Conservation (phyloP, 495 filamentous ascomycete genomes). For the Talaromyces thailandensis region DNA sequence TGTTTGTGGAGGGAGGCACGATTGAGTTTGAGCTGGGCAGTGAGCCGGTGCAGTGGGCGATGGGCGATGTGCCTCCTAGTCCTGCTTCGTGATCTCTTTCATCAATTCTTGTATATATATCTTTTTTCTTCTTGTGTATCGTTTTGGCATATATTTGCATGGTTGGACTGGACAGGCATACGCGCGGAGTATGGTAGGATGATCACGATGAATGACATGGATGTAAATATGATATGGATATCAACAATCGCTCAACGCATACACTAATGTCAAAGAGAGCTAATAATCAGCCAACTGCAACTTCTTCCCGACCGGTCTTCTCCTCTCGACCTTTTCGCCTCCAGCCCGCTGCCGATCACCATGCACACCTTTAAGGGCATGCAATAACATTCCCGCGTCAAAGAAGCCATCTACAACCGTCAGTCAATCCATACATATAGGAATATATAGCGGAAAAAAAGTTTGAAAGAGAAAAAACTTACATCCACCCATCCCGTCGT, state of each 20-base stretch:
- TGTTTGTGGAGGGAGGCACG: conserved; percentile 43
- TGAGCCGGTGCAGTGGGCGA: conserved; percentile 36
- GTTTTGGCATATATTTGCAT: background rate
- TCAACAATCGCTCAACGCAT: background rate
- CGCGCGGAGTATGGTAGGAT: background rate
- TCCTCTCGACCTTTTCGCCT: conserved; percentile 32
- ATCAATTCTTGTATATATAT: background rate
- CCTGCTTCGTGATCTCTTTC: conserved; percentile 26
- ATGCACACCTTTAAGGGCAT: conserved; percentile 64
- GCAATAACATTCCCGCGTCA: conserved; percentile 86
- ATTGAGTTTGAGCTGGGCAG: conserved; percentile 45
- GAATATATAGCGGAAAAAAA: too few relatives aligned
- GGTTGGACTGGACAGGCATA: background rate
- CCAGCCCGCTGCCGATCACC: conserved; percentile 37
- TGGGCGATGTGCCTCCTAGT: conserved; percentile 42
- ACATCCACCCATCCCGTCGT: conserved; percentile 90
- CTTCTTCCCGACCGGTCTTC: conserved; percentile 71
- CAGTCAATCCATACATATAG: conserved; percentile 11
- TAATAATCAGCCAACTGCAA: conserved; percentile 68
- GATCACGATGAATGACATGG: background rate
- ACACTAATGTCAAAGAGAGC: background rate
- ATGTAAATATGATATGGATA: background rate
- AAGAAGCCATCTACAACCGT: conserved; percentile 77
- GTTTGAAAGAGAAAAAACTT: conserved; percentile 35
- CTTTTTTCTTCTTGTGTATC: background rate